Evolutionary conservation across 1,139 yeast genomes (phyloP).

Genomic region (Nadsonia commutata): DNA sequence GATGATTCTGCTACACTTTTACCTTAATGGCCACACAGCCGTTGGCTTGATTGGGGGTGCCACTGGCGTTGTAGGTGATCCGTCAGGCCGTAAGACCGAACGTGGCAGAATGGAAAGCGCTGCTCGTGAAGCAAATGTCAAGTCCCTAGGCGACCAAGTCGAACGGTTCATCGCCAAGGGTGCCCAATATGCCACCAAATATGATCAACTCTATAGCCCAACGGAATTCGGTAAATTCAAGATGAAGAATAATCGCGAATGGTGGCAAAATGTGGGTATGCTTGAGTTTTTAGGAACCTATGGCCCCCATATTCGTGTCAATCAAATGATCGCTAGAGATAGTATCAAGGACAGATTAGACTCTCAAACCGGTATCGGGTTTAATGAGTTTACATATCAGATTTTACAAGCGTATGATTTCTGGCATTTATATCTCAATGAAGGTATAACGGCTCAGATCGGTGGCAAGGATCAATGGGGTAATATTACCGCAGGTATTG

Average conservation of each 20-base stretch:
- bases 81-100: conserved; percentile 79
- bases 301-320: conserved; percentile 70
- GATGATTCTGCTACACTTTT: conserved; percentile 71
- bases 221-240: conserved; percentile 26
- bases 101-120: conserved; percentile 40
- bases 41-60: conserved; percentile 93
- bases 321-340: conserved; percentile 81
- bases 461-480: conserved; percentile 99
- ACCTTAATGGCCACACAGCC: conserved; percentile 68
- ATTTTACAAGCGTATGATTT: conserved; percentile 88
- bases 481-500: conserved; percentile 91
- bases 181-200: conserved; percentile 39
- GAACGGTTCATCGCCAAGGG: conserved; percentile 46
- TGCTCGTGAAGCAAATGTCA: conserved; percentile 44
- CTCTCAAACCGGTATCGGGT: conserved; percentile 69
- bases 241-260: conserved; percentile 50
- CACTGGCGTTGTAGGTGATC: conserved; percentile 94
- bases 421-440: conserved; percentile 54
- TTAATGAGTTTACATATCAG: conserved; percentile 88
- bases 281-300: conserved; percentile 61
- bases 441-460: conserved; percentile 57
- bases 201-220: conserved; percentile 26
- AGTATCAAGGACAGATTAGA: conserved; percentile 63
- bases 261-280: conserved; percentile 78
- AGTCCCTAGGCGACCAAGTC: conserved; percentile 48